phyloP scores from a whole-genome alignment of 2,329 filamentous ascomycete species.

The Tricladium varicosporioides region DNA sequence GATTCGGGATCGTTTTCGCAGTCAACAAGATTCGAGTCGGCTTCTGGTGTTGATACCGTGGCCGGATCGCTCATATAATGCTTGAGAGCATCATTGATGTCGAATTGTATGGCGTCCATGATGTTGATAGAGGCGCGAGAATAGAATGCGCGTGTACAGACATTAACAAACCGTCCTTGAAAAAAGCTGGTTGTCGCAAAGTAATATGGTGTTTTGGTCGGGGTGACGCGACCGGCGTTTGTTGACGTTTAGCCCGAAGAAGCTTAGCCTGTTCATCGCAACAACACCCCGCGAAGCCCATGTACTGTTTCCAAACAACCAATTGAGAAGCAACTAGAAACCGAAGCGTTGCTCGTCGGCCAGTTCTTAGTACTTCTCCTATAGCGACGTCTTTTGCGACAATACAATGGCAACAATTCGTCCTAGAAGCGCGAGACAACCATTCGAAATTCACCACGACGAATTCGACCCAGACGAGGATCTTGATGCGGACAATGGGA shows the following conservation, averaged over 20 bases:
- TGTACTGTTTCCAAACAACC: slow-evolving; percentile 23
- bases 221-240: slow-evolving; percentile 8
- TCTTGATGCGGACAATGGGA: slow-evolving; percentile 38
- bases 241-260: slow-evolving; percentile 10
- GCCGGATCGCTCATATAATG: slow-evolving; percentile 92
- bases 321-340: slow-evolving; percentile 17
- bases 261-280: slow-evolving; percentile 8
- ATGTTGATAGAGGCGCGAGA: slow-evolving; percentile 27
- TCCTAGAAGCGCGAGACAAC: slow-evolving; percentile 31
- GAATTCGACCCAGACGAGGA: slow-evolving; percentile 36
- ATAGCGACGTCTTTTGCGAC: background rate
- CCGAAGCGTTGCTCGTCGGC: slow-evolving; percentile 7
- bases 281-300: slow-evolving; percentile 15
- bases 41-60: slow-evolving; percentile 80
- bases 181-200: slow-evolving; percentile 26
- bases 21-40: slow-evolving; percentile 77
- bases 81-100: slow-evolving; percentile 96
- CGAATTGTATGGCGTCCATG: slow-evolving; percentile 81
- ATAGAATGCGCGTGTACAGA: slow-evolving; percentile 12
- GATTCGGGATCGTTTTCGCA: slow-evolving; percentile 90
- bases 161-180: slow-evolving; percentile 26
- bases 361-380: slow-evolving; percentile 11
- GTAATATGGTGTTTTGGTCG: slow-evolving; percentile 18
- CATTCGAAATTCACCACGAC: slow-evolving; percentile 40
- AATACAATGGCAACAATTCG: slow-evolving; percentile 31